A percentile compares a stretch with the other conserved stretches of the same genome.
These are phyloP conservation scores for Striga asiatica DNA, from an alignment of 257 asterid genomes.

Conservation along the genomic window DNA sequence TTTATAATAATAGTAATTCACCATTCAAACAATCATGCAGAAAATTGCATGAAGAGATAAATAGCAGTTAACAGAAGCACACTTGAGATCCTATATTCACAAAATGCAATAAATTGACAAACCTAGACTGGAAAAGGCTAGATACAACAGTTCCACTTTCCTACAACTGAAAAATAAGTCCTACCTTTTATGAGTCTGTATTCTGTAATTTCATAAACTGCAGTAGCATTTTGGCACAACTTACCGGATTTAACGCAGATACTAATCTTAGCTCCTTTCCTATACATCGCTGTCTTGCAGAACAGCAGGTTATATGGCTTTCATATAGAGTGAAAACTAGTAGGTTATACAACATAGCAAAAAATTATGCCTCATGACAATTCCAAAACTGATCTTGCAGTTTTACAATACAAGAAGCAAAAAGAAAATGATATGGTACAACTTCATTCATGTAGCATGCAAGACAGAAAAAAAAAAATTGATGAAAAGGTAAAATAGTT, in stretches of 20 bases:
- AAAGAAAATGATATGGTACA: not conserved
- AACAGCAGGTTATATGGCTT: not conserved
- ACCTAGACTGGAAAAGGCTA: not conserved
- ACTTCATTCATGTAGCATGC: not conserved
- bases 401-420: not conserved
- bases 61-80: constrained; percentile 8
- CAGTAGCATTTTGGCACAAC: not conserved
- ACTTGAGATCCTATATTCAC: not conserved
- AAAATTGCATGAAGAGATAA: not conserved
- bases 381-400: not conserved
- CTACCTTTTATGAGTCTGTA: not conserved
- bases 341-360: not conserved
- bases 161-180: not conserved
- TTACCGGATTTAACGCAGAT: not conserved
- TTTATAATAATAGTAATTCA: too few relatives aligned
- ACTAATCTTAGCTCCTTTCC: not conserved
- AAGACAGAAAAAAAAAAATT: not conserved
- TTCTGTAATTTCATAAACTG: not conserved
- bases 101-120: not conserved
- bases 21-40: not conserved
- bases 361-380: not conserved
- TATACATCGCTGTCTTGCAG: not conserved
- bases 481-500: not conserved
- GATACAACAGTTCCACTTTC: not conserved
- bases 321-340: not conserved